phyloP scores from a whole-genome alignment of 805 yeast genomes.

The Lipomyces sp. region DNA sequence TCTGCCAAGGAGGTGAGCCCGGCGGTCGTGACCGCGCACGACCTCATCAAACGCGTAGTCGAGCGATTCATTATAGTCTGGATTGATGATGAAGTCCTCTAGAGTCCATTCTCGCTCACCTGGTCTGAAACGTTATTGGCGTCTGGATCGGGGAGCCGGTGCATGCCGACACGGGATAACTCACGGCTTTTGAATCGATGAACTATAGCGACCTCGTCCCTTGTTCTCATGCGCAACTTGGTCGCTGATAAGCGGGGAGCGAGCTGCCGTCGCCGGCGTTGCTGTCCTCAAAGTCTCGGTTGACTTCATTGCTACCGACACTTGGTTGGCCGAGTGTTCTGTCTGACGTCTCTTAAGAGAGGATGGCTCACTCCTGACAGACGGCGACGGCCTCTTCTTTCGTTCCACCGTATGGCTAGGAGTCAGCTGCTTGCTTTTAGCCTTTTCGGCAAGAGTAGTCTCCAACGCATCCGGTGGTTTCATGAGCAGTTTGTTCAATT shows the following conservation, averaged over 20 bases:
- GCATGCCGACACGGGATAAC: background rate
- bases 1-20: slow-evolving; percentile 40
- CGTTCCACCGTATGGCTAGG: too few relatives aligned
- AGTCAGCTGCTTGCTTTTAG: too few relatives aligned
- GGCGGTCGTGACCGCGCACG: slow-evolving; percentile 36
- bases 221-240: slow-evolving; percentile 23
- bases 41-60: slow-evolving; percentile 40
- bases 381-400: too few relatives aligned
- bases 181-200: slow-evolving; percentile 17
- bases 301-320: background rate
- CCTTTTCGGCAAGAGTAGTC: too few relatives aligned
- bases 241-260: slow-evolving; percentile 21
- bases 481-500: too few relatives aligned
- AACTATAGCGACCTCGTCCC: slow-evolving; percentile 22
- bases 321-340: background rate
- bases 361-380: too few relatives aligned
- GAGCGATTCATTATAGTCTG: slow-evolving; percentile 32
- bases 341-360: too few relatives aligned
- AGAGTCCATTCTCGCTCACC: slow-evolving; percentile 40
- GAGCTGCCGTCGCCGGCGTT: background rate
- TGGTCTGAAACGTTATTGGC: background rate
- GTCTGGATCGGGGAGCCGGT: background rate
- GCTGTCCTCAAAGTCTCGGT: background rate
- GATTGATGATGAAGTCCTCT: slow-evolving; percentile 43
- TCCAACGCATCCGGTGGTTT: too few relatives aligned